These are phyloP conservation scores for Phytophthora hibernalis DNA, from an alignment of 352 stramenopile genomes.

Conservation along the genomic window DNA sequence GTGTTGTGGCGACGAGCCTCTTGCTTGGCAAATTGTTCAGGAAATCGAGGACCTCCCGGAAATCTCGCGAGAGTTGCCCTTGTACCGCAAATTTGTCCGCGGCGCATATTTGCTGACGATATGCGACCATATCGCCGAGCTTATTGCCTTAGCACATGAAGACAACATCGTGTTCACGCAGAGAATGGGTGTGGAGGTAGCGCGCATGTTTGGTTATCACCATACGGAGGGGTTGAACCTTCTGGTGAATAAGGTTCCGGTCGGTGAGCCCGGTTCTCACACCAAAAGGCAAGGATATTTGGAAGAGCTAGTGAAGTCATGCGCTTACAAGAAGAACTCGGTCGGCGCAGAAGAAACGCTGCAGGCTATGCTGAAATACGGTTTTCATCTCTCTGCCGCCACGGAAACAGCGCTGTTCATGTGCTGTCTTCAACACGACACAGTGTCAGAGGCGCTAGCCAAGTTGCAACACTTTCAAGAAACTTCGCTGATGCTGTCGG, in stretches of 20 bases:
- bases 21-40: conserved; percentile 66
- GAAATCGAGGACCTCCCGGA: conserved; percentile 49
- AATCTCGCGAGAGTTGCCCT: conserved; percentile 48
- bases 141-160: conserved; percentile 52
- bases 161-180: conserved; percentile 67
- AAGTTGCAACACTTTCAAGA: conserved; percentile 63
- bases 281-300: conserved; percentile 55
- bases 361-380: conserved; percentile 47
- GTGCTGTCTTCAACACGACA: conserved; percentile 62
- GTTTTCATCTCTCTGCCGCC: conserved; percentile 54
- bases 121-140: conserved; percentile 63
- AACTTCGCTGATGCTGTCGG: conserved; percentile 46
- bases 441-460: conserved; percentile 37
- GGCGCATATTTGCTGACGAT: conserved; percentile 69
- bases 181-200: conserved; percentile 71
- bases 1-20: conserved; percentile 60
- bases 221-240: conserved; percentile 63
- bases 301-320: conserved; percentile 77
- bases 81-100: conserved; percentile 82
- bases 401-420: conserved; percentile 75
- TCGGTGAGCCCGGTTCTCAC: conserved; percentile 14
- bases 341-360: conserved; percentile 58
- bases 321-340: conserved; percentile 71
- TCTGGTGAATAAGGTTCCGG: conserved; percentile 48
- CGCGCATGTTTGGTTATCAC: conserved; percentile 67